Evolutionary conservation across 331 rosid genomes (phyloP).

Genomic region (Malus hybrid): DNA sequence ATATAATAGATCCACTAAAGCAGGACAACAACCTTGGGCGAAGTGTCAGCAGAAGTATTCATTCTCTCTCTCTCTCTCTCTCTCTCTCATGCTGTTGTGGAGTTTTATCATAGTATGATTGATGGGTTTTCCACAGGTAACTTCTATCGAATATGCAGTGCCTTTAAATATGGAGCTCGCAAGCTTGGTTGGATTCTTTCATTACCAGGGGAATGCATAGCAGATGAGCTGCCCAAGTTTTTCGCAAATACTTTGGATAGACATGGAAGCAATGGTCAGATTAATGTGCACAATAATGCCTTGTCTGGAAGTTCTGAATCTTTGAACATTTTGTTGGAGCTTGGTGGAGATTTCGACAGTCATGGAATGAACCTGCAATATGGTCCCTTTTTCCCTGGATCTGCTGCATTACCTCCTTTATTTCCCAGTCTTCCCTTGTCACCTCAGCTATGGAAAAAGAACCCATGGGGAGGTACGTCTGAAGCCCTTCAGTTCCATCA

Average conservation of each 20-base stretch:
- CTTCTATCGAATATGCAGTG: conserved; percentile 78
- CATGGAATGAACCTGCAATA: conserved; percentile 44
- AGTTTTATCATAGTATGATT: conserved; percentile 1
- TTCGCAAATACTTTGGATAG: conserved; percentile 62
- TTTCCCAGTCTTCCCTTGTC: conserved; percentile 53
- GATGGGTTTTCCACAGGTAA: conserved; percentile 47
- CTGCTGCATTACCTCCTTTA: conserved; percentile 30
- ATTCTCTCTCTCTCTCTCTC: background rate
- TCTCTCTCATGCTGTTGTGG: background rate
- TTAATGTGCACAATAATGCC: conserved; percentile 22
- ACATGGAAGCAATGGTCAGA: conserved; percentile 42
- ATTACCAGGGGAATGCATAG: conserved; percentile 55
- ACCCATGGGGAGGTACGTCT: conserved; percentile 44
- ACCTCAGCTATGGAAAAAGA: conserved; percentile 41
- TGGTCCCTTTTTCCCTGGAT: conserved; percentile 45
- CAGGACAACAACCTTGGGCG: conserved; percentile 93
- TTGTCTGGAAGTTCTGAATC: conserved; percentile 25
- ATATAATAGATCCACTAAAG: conserved; percentile 83
- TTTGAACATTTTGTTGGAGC: conserved; percentile 50
- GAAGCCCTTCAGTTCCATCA: conserved; percentile 33
- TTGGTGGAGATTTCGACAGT: conserved; percentile 64
- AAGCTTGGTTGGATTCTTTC: conserved; percentile 72
- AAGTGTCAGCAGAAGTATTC: conserved; percentile 61
- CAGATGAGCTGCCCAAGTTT: conserved; percentile 51
- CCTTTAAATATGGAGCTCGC: conserved; percentile 77